Evolutionary conservation across 2,329 filamentous ascomycete species (phyloP).

Genomic region (Colletotrichum zoysiae): DNA sequence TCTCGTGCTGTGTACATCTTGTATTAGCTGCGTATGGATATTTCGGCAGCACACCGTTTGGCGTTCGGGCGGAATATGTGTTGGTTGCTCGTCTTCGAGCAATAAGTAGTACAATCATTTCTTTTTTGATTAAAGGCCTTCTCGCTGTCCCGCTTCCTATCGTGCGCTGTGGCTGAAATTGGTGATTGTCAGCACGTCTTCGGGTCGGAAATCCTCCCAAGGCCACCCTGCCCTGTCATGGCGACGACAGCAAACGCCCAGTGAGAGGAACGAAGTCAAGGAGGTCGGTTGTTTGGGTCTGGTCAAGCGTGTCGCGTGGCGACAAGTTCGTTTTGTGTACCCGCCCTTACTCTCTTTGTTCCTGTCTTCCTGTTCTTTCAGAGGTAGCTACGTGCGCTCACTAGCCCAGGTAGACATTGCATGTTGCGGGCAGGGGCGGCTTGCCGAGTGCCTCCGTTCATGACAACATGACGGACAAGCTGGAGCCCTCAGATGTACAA

Average conservation of each 20-base stretch:
- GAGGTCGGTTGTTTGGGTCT: neutral
- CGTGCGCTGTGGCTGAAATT: neutral
- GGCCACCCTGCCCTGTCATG: neutral
- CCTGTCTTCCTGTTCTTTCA: too few relatives aligned
- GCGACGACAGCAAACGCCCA: neutral
- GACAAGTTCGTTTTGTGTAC: neutral
- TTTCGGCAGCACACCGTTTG: slow-evolving; percentile 1
- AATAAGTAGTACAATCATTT: slow-evolving; percentile 4
- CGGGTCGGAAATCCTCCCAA: neutral
- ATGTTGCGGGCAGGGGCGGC: neutral
- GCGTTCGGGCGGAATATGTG: slow-evolving; percentile 12
- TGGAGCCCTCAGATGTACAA: neutral
- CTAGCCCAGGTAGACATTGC: too few relatives aligned
- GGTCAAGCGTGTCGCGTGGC: neutral
- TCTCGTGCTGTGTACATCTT: slow-evolving; percentile 5
- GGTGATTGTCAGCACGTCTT: neutral
- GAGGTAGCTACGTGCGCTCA: too few relatives aligned
- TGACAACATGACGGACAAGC: slow-evolving; percentile 4
- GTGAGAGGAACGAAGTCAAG: neutral
- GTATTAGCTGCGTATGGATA: slow-evolving; percentile 7
- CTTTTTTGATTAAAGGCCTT: neutral
- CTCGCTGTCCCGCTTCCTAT: too few relatives aligned
- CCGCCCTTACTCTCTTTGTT: neutral
- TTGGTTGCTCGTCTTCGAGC: neutral
- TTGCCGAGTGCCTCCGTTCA: slow-evolving; percentile 4